Evolutionary conservation across 768 basidiomycete genomes (phyloP), one percentile per base, ranked within the genome.

Genomic region (Cystobasidium tubakii): DNA sequence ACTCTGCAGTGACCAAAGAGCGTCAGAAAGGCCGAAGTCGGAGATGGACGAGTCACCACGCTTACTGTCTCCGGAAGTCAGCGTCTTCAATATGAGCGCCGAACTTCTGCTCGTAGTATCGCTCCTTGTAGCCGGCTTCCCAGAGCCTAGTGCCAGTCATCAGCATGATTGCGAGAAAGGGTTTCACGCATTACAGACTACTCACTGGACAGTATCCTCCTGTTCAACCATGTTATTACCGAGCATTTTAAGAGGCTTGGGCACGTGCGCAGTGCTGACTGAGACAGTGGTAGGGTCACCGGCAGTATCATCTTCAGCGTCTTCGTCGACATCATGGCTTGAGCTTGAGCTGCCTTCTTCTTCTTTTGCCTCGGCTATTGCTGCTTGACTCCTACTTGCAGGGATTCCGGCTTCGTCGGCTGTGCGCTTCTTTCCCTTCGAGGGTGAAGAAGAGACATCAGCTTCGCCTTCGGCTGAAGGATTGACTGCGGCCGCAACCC

Each of bases 211-310:
- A 43, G 87, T 88, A 79, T 99, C 96, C 76, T 88, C 88, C 81
- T 98, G 94, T 69, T 94, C 90, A 33, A 97, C 94, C 0, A 92
- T 91, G 27, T 94, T 95, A 80, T 97, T 92, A 66, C 95, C 89
- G 80, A 90, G 90, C 76, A 90, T 81, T 55, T 88, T 84, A 55
- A 85, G 78, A 46, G 85, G 82, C 65, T 80, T 81, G 42, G 84
- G 82, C 36, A 83, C 69, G n/a, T 39, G 74, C 3, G 80, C 78
- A 62, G 81, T 81, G 74, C 80, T 77, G 4, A 78, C 80, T 3
- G 80, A 82, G 7, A 78, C 77, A 66, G 78, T 78, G 21, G 81
- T 79, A 0, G 81, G 79, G 46, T 50, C 46, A n/a, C 15, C 46
- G 12, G 78, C 80, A 29, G 81, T 78, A 21, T 73, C 77, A 60